These are phyloP conservation scores for Phialophora expanda DNA, from an alignment of 2,329 filamentous ascomycete genomes.

Conservation along the genomic window DNA sequence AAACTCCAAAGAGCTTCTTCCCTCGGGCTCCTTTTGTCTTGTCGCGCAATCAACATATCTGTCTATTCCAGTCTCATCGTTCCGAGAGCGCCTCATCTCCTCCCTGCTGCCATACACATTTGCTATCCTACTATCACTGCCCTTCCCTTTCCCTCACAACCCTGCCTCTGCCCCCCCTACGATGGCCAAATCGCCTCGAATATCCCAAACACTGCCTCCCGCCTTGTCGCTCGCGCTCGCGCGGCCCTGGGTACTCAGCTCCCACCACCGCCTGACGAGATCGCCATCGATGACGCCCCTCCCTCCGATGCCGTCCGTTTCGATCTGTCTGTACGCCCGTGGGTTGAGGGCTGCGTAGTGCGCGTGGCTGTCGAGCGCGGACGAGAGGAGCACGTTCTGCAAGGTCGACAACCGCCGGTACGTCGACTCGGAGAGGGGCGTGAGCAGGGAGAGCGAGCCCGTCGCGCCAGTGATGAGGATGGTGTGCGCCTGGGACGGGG, in stretches of 20 bases:
- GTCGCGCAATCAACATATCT: too few species aligned
- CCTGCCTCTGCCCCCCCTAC: constrained; percentile 67
- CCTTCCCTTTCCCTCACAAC: constrained; percentile 8
- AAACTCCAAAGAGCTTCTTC: too few species aligned
- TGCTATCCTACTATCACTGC: neutral
- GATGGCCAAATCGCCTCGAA: constrained; percentile 71
- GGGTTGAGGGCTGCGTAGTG: constrained; percentile 83
- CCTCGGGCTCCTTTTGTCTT: too few species aligned
- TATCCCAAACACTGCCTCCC: constrained; percentile 67
- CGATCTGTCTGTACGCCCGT: constrained; percentile 71
- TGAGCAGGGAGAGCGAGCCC: constrained; percentile 58
- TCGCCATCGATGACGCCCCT: constrained; percentile 77
- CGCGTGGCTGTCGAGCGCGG: constrained; percentile 62
- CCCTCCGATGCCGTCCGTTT: constrained; percentile 56
- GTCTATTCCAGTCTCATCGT: too few species aligned
- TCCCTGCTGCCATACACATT: neutral
- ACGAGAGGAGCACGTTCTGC: constrained; percentile 75
- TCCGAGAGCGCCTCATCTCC: too few species aligned
- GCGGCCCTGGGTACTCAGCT: constrained; percentile 72
- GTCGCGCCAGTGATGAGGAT: neutral
- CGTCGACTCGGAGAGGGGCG: constrained; percentile 74
- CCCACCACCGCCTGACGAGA: constrained; percentile 75
- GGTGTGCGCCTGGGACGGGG: constrained; percentile 2
- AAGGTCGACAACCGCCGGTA: constrained; percentile 86
- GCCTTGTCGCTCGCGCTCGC: constrained; percentile 76